These are phyloP conservation scores for Nakazawaea sp. DNA, from an alignment of 805 yeast genomes.

Conservation along the genomic window DNA sequence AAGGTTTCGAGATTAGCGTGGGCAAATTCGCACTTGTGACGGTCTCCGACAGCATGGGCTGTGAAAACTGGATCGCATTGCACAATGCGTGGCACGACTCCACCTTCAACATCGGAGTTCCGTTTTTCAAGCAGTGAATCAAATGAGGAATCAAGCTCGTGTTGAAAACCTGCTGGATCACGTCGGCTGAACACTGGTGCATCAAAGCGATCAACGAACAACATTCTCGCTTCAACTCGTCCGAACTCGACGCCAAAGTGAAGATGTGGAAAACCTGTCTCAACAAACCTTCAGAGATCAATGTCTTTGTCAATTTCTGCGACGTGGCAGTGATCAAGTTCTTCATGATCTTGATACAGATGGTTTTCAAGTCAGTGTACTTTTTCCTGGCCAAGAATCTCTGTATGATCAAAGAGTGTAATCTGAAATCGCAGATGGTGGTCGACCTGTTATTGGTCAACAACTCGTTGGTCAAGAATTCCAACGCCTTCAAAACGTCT, in stretches of 20 bases:
- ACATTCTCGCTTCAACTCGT: slow-evolving; percentile 9
- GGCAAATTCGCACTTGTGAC: not conserved
- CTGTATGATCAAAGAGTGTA: slow-evolving; percentile 7
- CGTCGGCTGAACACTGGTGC: slow-evolving; percentile 7
- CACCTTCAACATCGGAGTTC: not conserved
- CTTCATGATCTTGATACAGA: slow-evolving; percentile 8
- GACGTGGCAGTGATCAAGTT: slow-evolving; percentile 10
- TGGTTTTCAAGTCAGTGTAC: slow-evolving; percentile 4
- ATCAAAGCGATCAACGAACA: slow-evolving; percentile 8
- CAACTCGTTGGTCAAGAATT: slow-evolving; percentile 10
- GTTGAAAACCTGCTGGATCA: slow-evolving; percentile 9
- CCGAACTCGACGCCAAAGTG: slow-evolving; percentile 1
- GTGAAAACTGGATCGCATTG: slow-evolving; percentile 10
- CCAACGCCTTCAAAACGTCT: slow-evolving; percentile 6
- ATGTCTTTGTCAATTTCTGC: slow-evolving; percentile 4
- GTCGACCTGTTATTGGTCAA: slow-evolving; percentile 7
- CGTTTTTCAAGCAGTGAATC: slow-evolving; percentile 7
- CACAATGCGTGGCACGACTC: slow-evolving; percentile 10
- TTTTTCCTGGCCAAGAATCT: slow-evolving; percentile 3
- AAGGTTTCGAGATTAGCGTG: slow-evolving; percentile 3
- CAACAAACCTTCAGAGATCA: slow-evolving; percentile 7
- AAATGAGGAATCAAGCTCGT: slow-evolving; percentile 10
- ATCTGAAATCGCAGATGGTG: slow-evolving; percentile 7
- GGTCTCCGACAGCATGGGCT: slow-evolving; percentile 1
- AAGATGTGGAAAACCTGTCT: slow-evolving; percentile 7